These are phyloP conservation scores for Apiospora phragmitis DNA, from an alignment of 2,329 filamentous ascomycete species.

Conservation along the genomic window DNA sequence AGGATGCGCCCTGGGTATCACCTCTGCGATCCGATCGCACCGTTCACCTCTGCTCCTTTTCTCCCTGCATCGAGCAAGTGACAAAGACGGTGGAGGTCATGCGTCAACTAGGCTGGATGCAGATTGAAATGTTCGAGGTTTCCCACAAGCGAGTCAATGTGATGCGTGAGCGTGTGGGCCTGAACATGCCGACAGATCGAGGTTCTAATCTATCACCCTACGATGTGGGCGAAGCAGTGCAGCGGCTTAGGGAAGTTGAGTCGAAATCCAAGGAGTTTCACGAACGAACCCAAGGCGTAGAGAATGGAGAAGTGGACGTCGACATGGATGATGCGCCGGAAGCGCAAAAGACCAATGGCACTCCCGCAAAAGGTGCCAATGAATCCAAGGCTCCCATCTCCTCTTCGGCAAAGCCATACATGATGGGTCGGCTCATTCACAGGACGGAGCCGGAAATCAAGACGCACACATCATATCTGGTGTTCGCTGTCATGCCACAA, in stretches of 20 bases:
- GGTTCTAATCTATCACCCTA: conserved; percentile 70
- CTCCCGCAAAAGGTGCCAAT: conserved; percentile 29
- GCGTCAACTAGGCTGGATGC: conserved; percentile 81
- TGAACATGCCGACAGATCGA: conserved; percentile 64
- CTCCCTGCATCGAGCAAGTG: conserved; percentile 95
- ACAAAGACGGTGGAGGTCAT: conserved; percentile 80
- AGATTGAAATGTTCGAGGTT: conserved; percentile 93
- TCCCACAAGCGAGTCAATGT: conserved; percentile 78
- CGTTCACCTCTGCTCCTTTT: conserved; percentile 88
- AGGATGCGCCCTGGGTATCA: conserved; percentile 48
- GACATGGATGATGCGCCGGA: conserved; percentile 41
- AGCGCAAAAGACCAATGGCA: conserved; percentile 30
- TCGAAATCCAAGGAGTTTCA: conserved; percentile 67
- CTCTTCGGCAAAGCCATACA: conserved; percentile 57
- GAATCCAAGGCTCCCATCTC: conserved; percentile 23
- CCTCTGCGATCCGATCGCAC: conserved; percentile 71
- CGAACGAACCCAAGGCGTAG: conserved; percentile 27
- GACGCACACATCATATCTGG: conserved; percentile 95
- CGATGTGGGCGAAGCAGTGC: conserved; percentile 77
- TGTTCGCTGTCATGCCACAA: conserved; percentile 86
- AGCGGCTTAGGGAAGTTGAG: conserved; percentile 73
- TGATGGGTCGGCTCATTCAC: conserved; percentile 77
- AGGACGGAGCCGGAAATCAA: conserved; percentile 86
- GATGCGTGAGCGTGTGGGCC: conserved; percentile 75
- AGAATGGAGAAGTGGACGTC: conserved; percentile 34